A percentile compares a stretch with the other conserved stretches of the same genome.
These are phyloP conservation scores for Talaromyces funiculosus DNA, from an alignment of 2,329 filamentous ascomycete species.

Conservation along the genomic window DNA sequence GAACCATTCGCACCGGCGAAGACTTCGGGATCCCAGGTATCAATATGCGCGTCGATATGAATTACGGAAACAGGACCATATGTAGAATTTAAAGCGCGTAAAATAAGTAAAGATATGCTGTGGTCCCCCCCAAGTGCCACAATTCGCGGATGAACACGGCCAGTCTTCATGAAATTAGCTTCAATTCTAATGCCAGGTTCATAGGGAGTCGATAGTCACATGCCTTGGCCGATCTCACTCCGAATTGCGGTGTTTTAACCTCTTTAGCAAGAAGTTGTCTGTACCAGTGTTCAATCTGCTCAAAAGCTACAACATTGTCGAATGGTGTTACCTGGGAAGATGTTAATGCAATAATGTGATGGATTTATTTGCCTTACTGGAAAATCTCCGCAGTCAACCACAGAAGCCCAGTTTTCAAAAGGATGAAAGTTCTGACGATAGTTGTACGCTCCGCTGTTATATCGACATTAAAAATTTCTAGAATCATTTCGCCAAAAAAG, in stretches of 20 bases:
- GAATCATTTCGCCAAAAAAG: conserved; percentile 24
- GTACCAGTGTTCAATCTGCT: conserved; percentile 46
- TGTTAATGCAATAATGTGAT: too few species aligned
- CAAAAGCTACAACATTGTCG: conserved; percentile 46
- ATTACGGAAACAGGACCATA: conserved; percentile 51
- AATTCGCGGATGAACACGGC: conserved; percentile 37
- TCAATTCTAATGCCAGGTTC: neutral
- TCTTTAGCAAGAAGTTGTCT: too few species aligned
- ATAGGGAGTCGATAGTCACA: conserved; percentile 38
- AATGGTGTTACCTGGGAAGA: conserved; percentile 40
- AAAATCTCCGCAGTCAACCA: conserved; percentile 48
- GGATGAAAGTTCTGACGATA: conserved; percentile 33
- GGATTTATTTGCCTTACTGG: too few species aligned
- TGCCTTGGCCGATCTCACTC: conserved; percentile 41
- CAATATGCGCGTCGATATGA: conserved; percentile 48
- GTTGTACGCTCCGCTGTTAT: conserved; percentile 43
- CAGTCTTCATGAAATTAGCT: neutral
- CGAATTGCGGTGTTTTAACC: conserved; percentile 24
- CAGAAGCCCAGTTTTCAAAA: conserved; percentile 40
- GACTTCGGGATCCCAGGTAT: conserved; percentile 45
- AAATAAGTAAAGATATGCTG: conserved; percentile 45
- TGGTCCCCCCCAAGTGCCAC: conserved; percentile 48
- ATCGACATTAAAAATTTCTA: too few species aligned
- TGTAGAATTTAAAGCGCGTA: conserved; percentile 39
- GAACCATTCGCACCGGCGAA: neutral